phyloP scores from a whole-genome alignment of 306 rosid species.

The Dalbergia cochinchinensis region DNA sequence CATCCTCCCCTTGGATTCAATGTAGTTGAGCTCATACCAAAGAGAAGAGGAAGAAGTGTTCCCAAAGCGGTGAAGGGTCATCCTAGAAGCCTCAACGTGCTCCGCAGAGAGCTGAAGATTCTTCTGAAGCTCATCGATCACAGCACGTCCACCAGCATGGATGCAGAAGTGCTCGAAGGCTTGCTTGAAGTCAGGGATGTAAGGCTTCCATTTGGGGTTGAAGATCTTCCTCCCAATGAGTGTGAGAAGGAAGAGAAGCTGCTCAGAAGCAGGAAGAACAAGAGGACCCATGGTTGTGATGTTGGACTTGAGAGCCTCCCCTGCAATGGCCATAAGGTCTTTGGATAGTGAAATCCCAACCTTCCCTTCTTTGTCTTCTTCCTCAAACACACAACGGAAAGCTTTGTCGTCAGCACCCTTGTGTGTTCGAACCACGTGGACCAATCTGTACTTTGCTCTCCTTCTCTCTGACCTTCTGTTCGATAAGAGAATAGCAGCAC shows the following conservation, averaged over 20 bases:
- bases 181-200: conserved; percentile 90
- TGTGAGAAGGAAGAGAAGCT: conserved; percentile 74
- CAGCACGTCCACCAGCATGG: conserved; percentile 95
- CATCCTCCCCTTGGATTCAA: conserved; percentile 94
- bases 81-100: conserved; percentile 96
- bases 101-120: conserved; percentile 85
- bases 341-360: conserved; percentile 82
- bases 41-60: conserved; percentile 95
- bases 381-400: conserved; percentile 76
- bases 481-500: conserved; percentile 80
- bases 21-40: conserved; percentile 86
- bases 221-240: conserved; percentile 84
- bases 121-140: conserved; percentile 94
- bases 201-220: conserved; percentile 93
- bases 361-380: conserved; percentile 85
- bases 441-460: conserved; percentile 77
- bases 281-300: conserved; percentile 95
- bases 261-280: conserved; percentile 96
- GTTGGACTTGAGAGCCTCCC: conserved; percentile 91
- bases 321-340: conserved; percentile 98
- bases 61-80: conserved; percentile 90
- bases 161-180: conserved; percentile 97
- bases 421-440: conserved; percentile 86
- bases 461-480: conserved; percentile 65
- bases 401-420: conserved; percentile 92